Evolutionary conservation across 805 yeast genomes (phyloP), one percentile per base, ranked within the genome.

Genomic region (Barnettozyma sucrosica): DNA sequence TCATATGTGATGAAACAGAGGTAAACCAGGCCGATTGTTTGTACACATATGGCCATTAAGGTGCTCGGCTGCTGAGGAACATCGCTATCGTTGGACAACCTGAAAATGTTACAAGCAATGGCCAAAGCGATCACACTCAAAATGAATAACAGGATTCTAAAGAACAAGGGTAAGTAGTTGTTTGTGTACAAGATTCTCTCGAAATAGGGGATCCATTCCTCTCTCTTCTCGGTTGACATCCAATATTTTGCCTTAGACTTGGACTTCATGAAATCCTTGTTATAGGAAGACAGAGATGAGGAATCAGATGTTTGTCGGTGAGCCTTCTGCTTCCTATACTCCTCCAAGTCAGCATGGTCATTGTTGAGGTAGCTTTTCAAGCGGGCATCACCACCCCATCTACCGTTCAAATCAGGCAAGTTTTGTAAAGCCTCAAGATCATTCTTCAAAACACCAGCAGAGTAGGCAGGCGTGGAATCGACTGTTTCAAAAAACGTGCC

Each of bases 31-130:
- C 96, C 96, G 51, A 81, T 71, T 25, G 88, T 70, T 59, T 89
- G 92, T 4, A 92, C 95, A 45, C 81, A 81, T 2, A 93, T 76
- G 4, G 97, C 93, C 95, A 93, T 89, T 40, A 90, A 81, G 0
- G 98, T 87, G 56, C 96, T 83, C 16, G 99, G 85, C 59, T 86
- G 89, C 61, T 86, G 95, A 7, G 75, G 70, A 7, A 87, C 66
- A 11, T 67, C 61, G 4, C 45, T 60, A 47, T 59, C 47, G 38
- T 62, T 53, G 5, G 77, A 66, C 50, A 69, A 61, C 45, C 65
- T 55, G 61, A 72, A 79, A 46, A 88, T 79, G 41, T 82, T 65
- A 6, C 73, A 66, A 0, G 97, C 89, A 23, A 92, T 62, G 0
- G 81, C 93, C 53, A 92, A 71, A 0, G 97, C 88, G 32, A 81